A percentile compares a stretch with the other conserved stretches of the same genome.
Evolutionary conservation across 345 rosid species (phyloP).

Genomic region (Eucalyptus melliodora): DNA sequence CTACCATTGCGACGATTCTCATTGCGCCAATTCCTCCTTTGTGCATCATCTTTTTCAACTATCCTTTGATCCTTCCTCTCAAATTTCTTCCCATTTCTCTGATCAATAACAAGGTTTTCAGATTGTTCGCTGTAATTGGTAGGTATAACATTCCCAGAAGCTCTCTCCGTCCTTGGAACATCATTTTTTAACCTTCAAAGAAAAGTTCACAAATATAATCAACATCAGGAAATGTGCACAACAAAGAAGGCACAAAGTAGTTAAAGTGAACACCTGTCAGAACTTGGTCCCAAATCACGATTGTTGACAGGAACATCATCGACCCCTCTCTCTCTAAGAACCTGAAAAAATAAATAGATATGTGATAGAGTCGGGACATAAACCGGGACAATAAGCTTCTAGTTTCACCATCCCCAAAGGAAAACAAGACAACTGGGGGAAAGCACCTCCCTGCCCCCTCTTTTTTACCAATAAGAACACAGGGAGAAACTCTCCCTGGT

Average conservation of each 20-base stretch:
- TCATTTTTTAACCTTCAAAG: slow-evolving; percentile 29
- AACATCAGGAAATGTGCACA: not conserved
- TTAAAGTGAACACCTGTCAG: slow-evolving; percentile 34
- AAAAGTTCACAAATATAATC: not conserved
- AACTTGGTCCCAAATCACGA: slow-evolving; percentile 23
- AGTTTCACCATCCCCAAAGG: not conserved
- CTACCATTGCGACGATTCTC: slow-evolving; percentile 30
- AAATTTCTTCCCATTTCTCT: slow-evolving; percentile 26
- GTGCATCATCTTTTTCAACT: slow-evolving; percentile 41
- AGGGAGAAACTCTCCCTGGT: not conserved
- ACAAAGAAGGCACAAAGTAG: not conserved
- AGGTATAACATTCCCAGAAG: slow-evolving; percentile 17
- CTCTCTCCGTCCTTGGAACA: slow-evolving; percentile 28
- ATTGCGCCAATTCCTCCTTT: slow-evolving; percentile 50
- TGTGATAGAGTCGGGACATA: not conserved
- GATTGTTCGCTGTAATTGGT: slow-evolving; percentile 19
- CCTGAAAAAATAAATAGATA: slow-evolving; percentile 16
- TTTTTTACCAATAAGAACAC: not conserved
- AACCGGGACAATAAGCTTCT: not conserved
- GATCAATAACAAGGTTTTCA: slow-evolving; percentile 21
- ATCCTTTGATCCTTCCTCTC: slow-evolving; percentile 41
- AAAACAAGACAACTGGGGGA: not conserved
- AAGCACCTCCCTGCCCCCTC: not conserved
- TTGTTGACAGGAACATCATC: slow-evolving; percentile 25
- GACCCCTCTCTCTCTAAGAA: slow-evolving; percentile 59